Percentiles rank a stretch among this genome's conserved stretches.
These are phyloP conservation scores for Colletotrichum lini DNA, from an alignment of 2,329 filamentous ascomycete genomes.

Conservation along the genomic window DNA sequence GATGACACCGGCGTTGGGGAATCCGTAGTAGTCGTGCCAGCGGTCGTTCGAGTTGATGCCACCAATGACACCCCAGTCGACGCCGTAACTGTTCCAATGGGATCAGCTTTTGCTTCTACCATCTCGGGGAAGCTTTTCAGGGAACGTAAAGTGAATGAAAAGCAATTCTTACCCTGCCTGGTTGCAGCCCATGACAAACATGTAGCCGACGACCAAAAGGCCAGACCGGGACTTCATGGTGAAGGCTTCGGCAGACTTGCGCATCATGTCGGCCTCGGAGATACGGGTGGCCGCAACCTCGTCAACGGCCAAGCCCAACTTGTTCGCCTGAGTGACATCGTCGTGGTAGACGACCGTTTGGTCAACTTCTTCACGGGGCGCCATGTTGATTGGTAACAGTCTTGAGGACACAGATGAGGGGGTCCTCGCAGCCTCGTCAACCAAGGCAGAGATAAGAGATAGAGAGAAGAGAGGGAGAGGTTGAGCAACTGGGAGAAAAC, in stretches of 20 bases:
- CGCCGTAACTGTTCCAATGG: conserved; percentile 51
- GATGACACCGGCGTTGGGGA: conserved; percentile 56
- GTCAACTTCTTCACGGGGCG: conserved; percentile 38
- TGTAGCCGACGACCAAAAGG: conserved; percentile 57
- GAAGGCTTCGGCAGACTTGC: conserved; percentile 58
- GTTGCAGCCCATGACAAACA: conserved; percentile 63
- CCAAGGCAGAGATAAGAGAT: neutral
- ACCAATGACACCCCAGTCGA: conserved; percentile 65
- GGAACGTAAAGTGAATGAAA: neutral
- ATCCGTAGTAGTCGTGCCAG: conserved; percentile 62
- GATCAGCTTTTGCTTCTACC: neutral
- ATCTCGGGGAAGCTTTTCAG: too few species aligned
- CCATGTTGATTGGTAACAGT: conserved; percentile 29
- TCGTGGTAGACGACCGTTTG: conserved; percentile 46
- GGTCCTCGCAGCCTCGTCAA: neutral
- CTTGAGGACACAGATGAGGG: neutral
- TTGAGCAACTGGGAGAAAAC: neutral
- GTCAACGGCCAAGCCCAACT: conserved; percentile 55
- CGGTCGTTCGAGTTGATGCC: conserved; percentile 59
- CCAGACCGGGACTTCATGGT: conserved; percentile 57
- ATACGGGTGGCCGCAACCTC: conserved; percentile 61
- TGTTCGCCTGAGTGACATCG: conserved; percentile 50
- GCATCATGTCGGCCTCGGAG: conserved; percentile 61
- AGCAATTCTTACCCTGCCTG: conserved; percentile 53
- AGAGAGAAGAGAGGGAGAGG: too few species aligned